These are phyloP conservation scores for Aspergillus viridinutans DNA, from an alignment of 2,329 filamentous ascomycete genomes.

Conservation along the genomic window DNA sequence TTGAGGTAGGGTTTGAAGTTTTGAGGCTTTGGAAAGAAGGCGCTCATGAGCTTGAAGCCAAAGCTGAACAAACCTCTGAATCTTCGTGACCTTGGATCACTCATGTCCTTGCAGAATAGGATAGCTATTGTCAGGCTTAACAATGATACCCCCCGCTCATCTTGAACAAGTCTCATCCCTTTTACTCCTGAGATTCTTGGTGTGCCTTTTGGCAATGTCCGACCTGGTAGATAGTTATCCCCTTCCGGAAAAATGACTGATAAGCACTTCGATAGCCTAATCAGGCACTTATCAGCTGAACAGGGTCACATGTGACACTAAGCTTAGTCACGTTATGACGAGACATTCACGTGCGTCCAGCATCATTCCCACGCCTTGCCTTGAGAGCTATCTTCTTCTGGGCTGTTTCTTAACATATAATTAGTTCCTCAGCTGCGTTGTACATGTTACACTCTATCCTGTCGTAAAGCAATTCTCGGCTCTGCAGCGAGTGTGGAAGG, in stretches of 20 bases:
- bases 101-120: not conserved
- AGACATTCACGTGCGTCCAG: slow-evolving; percentile 5
- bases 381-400: not conserved
- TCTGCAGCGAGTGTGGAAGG: not conserved
- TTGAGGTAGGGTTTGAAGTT: slow-evolving; percentile 88
- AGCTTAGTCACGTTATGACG: slow-evolving; percentile 4
- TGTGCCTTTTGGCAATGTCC: not conserved
- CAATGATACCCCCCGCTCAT: not conserved
- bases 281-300: not conserved
- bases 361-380: not conserved
- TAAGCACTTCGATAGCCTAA: not conserved
- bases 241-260: not conserved
- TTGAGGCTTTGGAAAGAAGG: slow-evolving; percentile 66
- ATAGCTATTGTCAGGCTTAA: not conserved
- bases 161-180: not conserved
- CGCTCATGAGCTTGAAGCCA: slow-evolving; percentile 33
- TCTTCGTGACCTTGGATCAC: not conserved
- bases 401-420: not conserved
- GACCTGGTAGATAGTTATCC: not conserved
- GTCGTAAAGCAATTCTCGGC: not conserved
- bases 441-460: not conserved
- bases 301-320: slow-evolving; percentile 2
- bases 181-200: not conserved
- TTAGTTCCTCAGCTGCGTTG: not conserved
- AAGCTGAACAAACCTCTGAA: slow-evolving; percentile 1